Evolutionary conservation across 2,329 filamentous ascomycete species (phyloP), one percentile per base, ranked within the genome.

Genomic region (Ophiocordyceps unilateralis): DNA sequence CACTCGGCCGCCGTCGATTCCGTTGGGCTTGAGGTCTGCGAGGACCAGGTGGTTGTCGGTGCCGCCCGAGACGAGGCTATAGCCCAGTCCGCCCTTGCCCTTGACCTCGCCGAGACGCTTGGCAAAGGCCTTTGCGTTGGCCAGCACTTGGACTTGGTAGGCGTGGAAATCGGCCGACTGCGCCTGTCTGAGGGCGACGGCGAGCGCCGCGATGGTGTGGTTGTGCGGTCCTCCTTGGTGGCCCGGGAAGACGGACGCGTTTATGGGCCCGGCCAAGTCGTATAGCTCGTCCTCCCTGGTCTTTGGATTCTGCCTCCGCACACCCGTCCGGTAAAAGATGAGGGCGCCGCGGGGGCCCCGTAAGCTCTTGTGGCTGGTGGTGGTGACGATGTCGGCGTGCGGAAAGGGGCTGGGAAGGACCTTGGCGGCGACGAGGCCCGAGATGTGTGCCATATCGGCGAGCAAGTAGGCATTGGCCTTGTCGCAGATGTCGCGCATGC

Each of bases 221-320:
- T 98, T 98, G 68, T 98, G 91, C 43, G 91, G 91, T 21, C 91
- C 91, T 59, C 91, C 91, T 63, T 98, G 91, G 65, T 98, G 91
- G 44, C 91, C 91, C 15, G 91, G 91, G 72, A 98, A 98, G 47
- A 98, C 91, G 44, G 89, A 94, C 53, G 78, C 76, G 67, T 98
- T 98, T 68, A 98, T 98, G 44, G 88, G 84, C 23, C 72, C 74
- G 63, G 96, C 91, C 37, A 98, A 81, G 56, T 95, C 81, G 66
- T 95, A 98, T 58, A 84, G 64, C 52, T 82, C 78, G 56, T 93
- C 79, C 60, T 83, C 81, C 57, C 87, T 88, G 41, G 81, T 86
- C 72, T 93, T 94, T 47, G 81, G 66, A 61, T 93, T 83, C 42
- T 80, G 77, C 59, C 76, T 79, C 52, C 89, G 75, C 28, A 95